phyloP scores from a whole-genome alignment of 352 stramenopile species.

The Saprolegnia parasitica region DNA sequence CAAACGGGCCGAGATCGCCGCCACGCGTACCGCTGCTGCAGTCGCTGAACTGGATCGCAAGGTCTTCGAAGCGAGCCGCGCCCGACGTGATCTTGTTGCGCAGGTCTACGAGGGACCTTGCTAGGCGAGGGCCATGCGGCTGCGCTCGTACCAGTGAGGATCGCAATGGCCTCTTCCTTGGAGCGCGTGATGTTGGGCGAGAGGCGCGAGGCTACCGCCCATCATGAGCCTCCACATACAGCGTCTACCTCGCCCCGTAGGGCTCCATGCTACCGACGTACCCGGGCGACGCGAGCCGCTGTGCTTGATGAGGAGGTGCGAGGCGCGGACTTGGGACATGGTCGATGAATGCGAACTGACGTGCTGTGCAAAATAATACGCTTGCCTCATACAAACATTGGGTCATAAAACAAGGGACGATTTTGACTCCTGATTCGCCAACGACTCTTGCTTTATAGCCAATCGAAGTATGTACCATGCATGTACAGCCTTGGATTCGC shows the following conservation, averaged over 20 bases:
- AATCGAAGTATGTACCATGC: background rate
- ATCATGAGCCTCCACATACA: conserved; percentile 1
- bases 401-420: background rate
- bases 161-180: conserved; percentile 85
- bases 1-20: conserved; percentile 89
- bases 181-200: conserved; percentile 88
- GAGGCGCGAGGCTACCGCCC: conserved; percentile 66
- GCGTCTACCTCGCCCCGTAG: conserved; percentile 9
- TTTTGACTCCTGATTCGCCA: background rate
- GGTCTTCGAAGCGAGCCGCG: conserved; percentile 71
- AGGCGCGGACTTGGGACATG: conserved; percentile 60
- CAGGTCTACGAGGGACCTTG: conserved; percentile 40
- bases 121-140: background rate
- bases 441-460: background rate
- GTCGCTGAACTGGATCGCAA: conserved; percentile 80
- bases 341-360: background rate
- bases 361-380: background rate
- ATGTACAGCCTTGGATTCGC: background rate
- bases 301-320: conserved; percentile 95
- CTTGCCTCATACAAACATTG: background rate
- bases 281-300: conserved; percentile 78
- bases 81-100: conserved; percentile 72
- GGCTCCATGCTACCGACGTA: conserved; percentile 37
- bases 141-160: conserved; percentile 56
- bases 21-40: conserved; percentile 75